Evolutionary conservation across 2,329 filamentous ascomycete species (phyloP).

Genomic region (Verticillium albo-atrum): DNA sequence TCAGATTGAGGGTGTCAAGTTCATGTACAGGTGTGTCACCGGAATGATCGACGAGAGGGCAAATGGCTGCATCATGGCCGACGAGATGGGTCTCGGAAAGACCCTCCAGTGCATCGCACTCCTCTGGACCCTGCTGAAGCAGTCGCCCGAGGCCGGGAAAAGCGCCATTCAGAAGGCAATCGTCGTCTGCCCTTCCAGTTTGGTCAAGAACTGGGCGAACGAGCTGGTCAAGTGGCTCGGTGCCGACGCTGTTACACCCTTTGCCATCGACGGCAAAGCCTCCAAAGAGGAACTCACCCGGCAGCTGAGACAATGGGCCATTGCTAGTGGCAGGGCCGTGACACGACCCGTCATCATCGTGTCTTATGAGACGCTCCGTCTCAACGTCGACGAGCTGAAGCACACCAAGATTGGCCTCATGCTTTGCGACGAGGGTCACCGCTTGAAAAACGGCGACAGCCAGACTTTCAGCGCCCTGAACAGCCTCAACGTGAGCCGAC

Average conservation of each 20-base stretch:
- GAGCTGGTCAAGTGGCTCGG: conserved; percentile 96
- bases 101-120: conserved; percentile 95
- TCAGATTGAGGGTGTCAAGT: conserved; percentile 97
- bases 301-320: conserved; percentile 92
- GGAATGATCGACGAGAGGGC: conserved; percentile 93
- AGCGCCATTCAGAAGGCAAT: conserved; percentile 93
- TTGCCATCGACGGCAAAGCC: conserved; percentile 95
- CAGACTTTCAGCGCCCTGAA: conserved; percentile 93
- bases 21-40: conserved; percentile 91
- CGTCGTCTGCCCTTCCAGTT: conserved; percentile 91
- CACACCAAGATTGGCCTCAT: conserved; percentile 87
- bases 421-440: conserved; percentile 94
- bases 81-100: conserved; percentile 98
- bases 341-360: conserved; percentile 94
- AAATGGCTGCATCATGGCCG: conserved; percentile 98
- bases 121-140: conserved; percentile 94
- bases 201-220: conserved; percentile 98
- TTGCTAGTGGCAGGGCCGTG: conserved; percentile 81
- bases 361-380: conserved; percentile 90
- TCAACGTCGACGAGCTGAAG: conserved; percentile 87
- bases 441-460: conserved; percentile 93
- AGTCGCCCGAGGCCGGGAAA: conserved; percentile 93
- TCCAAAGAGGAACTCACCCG: conserved; percentile 88
- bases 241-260: conserved; percentile 82
- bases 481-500: conserved; percentile 79